Conservation (phyloP, 108 stramenopile genomes). For the Pseudonitzschia delicatissima region DNA sequence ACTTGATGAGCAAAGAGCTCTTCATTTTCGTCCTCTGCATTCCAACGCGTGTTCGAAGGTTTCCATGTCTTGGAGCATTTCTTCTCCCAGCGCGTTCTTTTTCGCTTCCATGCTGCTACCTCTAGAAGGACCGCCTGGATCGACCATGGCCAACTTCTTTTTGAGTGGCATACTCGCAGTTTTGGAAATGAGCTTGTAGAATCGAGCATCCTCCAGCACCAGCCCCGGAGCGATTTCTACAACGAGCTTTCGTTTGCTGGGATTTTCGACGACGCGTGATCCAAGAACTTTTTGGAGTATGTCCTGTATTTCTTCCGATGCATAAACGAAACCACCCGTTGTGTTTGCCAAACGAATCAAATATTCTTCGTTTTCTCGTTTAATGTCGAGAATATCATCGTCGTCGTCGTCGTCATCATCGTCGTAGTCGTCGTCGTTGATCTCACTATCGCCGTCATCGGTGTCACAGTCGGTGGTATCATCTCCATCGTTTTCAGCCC, state of each 20-base stretch:
- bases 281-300: slow-evolving; percentile 43
- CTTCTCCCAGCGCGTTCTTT: slow-evolving; percentile 42
- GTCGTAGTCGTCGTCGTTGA: slow-evolving; percentile 3
- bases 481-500: not conserved
- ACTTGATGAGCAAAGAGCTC: slow-evolving; percentile 24
- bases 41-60: slow-evolving; percentile 41
- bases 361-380: slow-evolving; percentile 66
- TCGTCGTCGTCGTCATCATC: slow-evolving; percentile 30
- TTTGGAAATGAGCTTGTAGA: slow-evolving; percentile 39
- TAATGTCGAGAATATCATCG: slow-evolving; percentile 27
- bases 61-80: slow-evolving; percentile 38
- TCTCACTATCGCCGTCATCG: slow-evolving; percentile 23
- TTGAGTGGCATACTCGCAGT: slow-evolving; percentile 39
- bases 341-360: slow-evolving; percentile 58
- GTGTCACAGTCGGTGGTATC: slow-evolving; percentile 2
- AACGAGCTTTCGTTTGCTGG: slow-evolving; percentile 44
- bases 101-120: slow-evolving; percentile 27
- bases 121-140: no score
- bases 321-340: slow-evolving; percentile 72
- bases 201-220: slow-evolving; percentile 38
- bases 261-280: slow-evolving; percentile 30
- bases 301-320: slow-evolving; percentile 52
- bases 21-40: slow-evolving; percentile 41
- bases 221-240: slow-evolving; percentile 72
- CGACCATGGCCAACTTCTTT: slow-evolving; percentile 33